Conservation (phyloP, 2,329 filamentous ascomycete species). For the Colletotrichum tropicale region DNA sequence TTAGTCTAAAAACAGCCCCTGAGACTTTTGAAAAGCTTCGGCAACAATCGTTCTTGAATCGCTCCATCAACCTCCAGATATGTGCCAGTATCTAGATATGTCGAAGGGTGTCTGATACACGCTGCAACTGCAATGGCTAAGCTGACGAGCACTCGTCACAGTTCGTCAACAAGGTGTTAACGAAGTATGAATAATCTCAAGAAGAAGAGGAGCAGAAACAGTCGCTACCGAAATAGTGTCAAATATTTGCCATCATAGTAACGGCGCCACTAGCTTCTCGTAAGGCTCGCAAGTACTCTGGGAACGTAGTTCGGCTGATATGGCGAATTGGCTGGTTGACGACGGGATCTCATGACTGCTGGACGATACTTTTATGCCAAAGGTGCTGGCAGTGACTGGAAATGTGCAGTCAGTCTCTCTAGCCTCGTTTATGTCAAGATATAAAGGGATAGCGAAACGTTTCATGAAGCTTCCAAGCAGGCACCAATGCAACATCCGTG, state of each 20-base stretch:
- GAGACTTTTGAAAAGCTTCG: neutral
- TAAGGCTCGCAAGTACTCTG: too few species aligned
- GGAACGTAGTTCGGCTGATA: too few species aligned
- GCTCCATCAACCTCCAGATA: neutral
- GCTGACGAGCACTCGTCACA: too few species aligned
- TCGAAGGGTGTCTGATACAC: neutral
- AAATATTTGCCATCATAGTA: neutral
- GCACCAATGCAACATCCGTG: too few species aligned
- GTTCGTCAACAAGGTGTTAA: neutral
- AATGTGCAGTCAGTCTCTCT: neutral
- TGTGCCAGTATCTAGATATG: neutral
- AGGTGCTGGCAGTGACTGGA: neutral
- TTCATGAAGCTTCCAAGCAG: neutral
- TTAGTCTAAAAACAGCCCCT: neutral
- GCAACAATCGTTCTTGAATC: neutral
- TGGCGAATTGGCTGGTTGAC: too few species aligned
- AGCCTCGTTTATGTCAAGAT: neutral
- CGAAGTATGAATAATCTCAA: neutral
- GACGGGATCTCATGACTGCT: neutral
- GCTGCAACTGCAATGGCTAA: too few species aligned
- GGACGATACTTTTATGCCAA: neutral
- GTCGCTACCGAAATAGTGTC: fast-evolving
- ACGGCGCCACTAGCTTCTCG: too few species aligned
- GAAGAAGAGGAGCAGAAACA: neutral
- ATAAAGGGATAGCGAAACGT: neutral